A percentile compares a stretch with the other conserved stretches of the same genome.
Conservation (phyloP, 495 filamentous ascomycete species). For the Aspergillus biplanus region DNA sequence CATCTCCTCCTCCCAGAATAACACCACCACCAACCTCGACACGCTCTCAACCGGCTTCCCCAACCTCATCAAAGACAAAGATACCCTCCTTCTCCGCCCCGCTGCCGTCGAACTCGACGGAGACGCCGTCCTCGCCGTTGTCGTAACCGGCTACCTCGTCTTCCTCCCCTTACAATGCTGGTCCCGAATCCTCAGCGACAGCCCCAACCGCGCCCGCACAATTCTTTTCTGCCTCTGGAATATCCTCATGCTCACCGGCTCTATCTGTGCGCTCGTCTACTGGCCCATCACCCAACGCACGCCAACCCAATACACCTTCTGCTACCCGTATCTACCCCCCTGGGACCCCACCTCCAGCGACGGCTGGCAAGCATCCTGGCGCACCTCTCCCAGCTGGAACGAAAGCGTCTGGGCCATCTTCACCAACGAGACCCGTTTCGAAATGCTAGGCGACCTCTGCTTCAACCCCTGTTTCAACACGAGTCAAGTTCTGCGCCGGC, state of each 20-base stretch:
- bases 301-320: constrained; percentile 39
- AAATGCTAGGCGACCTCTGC: constrained; percentile 31
- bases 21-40: constrained; percentile 19
- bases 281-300: constrained; percentile 20
- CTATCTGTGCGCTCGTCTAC: constrained; percentile 35
- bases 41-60: constrained; percentile 28
- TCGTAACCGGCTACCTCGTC: constrained; percentile 43
- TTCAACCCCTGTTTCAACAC: constrained; percentile 42
- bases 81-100: constrained; percentile 28
- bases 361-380: constrained; percentile 33
- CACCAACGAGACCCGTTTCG: constrained; percentile 27
- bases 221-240: constrained; percentile 39
- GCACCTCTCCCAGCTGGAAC: constrained; percentile 34
- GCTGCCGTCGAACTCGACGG: constrained; percentile 37
- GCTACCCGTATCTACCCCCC: constrained; percentile 33
- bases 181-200: constrained; percentile 33
- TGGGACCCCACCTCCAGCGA: constrained; percentile 28
- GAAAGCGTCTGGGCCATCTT: constrained; percentile 37
- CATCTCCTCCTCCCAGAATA: constrained; percentile 21
- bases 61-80: constrained; percentile 28
- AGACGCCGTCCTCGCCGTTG: constrained; percentile 41
- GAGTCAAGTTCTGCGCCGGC: constrained; percentile 33
- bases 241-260: constrained; percentile 36
- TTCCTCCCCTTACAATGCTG: constrained; percentile 42
- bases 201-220: constrained; percentile 28